Percentiles rank a stretch among this genome's conserved stretches.
phyloP scores from a whole-genome alignment of 805 yeast species.

The Brettanomyces naardenensis region DNA sequence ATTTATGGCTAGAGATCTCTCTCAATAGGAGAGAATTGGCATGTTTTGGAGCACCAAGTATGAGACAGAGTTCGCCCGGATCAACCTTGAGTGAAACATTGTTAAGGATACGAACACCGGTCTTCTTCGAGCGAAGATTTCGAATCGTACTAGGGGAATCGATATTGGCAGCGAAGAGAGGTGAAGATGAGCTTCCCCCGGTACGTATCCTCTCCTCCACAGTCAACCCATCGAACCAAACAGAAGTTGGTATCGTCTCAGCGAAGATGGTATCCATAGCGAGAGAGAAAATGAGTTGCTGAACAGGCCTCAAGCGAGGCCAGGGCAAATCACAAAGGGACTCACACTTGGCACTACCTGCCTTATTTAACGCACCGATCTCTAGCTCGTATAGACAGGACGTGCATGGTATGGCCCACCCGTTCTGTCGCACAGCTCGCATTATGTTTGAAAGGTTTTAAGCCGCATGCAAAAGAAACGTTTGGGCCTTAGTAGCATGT shows the following conservation, averaged over 20 bases:
- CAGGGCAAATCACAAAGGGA: too few relatives aligned
- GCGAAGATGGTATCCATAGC: slow-evolving; percentile 2
- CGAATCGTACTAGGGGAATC: background rate
- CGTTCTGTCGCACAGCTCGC: too few relatives aligned
- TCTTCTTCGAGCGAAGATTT: background rate
- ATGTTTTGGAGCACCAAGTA: slow-evolving; percentile 2
- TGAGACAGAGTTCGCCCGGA: slow-evolving; percentile 2
- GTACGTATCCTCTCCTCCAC: background rate
- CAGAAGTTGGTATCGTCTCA: slow-evolving; percentile 1
- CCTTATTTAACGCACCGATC: too few relatives aligned
- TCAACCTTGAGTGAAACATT: background rate
- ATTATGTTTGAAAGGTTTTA: too few relatives aligned
- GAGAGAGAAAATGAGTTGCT: too few relatives aligned
- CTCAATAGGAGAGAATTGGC: background rate
- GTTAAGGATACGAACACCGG: background rate
- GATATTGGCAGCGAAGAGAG: slow-evolving; percentile 1
- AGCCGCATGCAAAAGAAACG: too few relatives aligned
- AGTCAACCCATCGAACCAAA: background rate
- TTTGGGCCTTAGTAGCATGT: too few relatives aligned
- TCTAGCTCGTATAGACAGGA: too few relatives aligned
- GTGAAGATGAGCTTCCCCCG: background rate
- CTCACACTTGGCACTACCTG: too few relatives aligned
- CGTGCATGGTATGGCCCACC: too few relatives aligned
- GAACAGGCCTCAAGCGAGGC: too few relatives aligned
- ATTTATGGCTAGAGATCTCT: background rate